phyloP scores from a whole-genome alignment of 208 protist species.

The Porcisia deanei region DNA sequence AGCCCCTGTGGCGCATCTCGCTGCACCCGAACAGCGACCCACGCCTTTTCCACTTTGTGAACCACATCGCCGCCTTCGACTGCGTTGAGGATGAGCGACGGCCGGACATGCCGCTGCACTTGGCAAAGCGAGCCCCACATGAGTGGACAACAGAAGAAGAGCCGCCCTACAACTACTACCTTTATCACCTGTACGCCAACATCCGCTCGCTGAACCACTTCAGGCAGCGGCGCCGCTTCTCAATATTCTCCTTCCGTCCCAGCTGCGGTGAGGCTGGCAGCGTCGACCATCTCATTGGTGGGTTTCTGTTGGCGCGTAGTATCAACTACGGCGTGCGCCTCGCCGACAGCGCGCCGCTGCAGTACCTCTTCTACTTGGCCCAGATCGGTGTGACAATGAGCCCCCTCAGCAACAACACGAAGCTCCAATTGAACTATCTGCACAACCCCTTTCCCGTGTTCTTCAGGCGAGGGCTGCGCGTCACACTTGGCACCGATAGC shows the following conservation, averaged over 20 bases:
- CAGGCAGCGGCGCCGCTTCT: slow-evolving; percentile 81
- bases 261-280: slow-evolving; percentile 96
- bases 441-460: slow-evolving; percentile 96
- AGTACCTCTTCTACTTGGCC: slow-evolving; percentile 99
- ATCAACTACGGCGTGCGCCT: slow-evolving; percentile 98
- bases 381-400: slow-evolving; percentile 97
- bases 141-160: slow-evolving; percentile 95
- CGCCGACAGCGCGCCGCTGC: slow-evolving; percentile 85
- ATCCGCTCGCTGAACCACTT: slow-evolving; percentile 97
- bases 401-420: slow-evolving; percentile 99
- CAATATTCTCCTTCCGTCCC: slow-evolving; percentile 96
- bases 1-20: slow-evolving; percentile 98
- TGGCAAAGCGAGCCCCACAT: slow-evolving; percentile 64
- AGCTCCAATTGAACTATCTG: slow-evolving; percentile 96
- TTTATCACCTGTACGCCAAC: slow-evolving; percentile 99
- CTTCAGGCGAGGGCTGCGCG: slow-evolving; percentile 95
- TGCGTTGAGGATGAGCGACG: slow-evolving; percentile 97
- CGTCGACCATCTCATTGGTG: slow-evolving; percentile 93
- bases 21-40: slow-evolving; percentile 95
- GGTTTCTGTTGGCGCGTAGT: slow-evolving; percentile 93
- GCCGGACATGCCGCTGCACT: slow-evolving; percentile 60
- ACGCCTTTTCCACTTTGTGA: slow-evolving; percentile 96
- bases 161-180: slow-evolving; percentile 99
- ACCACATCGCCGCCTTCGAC: slow-evolving; percentile 98
- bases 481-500: slow-evolving; percentile 96